Percentiles rank a stretch among this genome's conserved stretches.
phyloP scores from a whole-genome alignment of 306 rosid genomes.

The Alnus glutinosa region DNA sequence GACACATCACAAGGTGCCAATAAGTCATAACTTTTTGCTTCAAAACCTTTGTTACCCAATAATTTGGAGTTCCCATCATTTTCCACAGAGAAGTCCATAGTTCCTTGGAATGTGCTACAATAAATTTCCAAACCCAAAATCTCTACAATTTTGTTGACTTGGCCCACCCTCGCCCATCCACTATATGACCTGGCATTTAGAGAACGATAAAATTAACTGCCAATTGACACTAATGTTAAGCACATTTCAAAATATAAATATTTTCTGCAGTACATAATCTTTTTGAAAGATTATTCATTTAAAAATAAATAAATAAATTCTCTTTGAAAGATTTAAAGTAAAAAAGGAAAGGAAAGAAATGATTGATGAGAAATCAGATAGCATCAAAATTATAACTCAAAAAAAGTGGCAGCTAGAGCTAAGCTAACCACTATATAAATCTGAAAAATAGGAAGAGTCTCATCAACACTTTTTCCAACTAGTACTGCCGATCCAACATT shows the following conservation, averaged over 20 bases:
- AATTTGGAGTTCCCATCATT: slow-evolving; percentile 32
- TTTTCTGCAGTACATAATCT: not conserved
- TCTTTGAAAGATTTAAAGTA: not conserved
- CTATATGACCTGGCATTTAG: slow-evolving; percentile 52
- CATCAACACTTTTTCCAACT: not conserved
- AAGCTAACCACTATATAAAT: not conserved
- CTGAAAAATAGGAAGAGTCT: not conserved
- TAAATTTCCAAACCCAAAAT: slow-evolving; percentile 76
- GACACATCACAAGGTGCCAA: slow-evolving; percentile 80
- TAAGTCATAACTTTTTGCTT: slow-evolving; percentile 46
- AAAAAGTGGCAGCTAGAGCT: not conserved
- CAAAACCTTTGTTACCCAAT: slow-evolving; percentile 28
- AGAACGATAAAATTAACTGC: slow-evolving; percentile 26
- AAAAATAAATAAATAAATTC: not conserved
- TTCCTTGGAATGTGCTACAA: slow-evolving; percentile 54
- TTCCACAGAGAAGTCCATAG: slow-evolving; percentile 44
- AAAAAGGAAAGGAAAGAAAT: not conserved
- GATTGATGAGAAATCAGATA: not conserved
- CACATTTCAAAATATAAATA: not conserved
- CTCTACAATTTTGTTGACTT: slow-evolving; percentile 70
- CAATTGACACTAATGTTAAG: slow-evolving; percentile 11
- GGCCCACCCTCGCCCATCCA: slow-evolving; percentile 60
- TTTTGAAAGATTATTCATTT: not conserved
- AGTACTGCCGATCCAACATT: not conserved
- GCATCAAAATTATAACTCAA: not conserved